phyloP scores from a whole-genome alignment of 441 rosid genomes.

The Erodium trifolium region DNA sequence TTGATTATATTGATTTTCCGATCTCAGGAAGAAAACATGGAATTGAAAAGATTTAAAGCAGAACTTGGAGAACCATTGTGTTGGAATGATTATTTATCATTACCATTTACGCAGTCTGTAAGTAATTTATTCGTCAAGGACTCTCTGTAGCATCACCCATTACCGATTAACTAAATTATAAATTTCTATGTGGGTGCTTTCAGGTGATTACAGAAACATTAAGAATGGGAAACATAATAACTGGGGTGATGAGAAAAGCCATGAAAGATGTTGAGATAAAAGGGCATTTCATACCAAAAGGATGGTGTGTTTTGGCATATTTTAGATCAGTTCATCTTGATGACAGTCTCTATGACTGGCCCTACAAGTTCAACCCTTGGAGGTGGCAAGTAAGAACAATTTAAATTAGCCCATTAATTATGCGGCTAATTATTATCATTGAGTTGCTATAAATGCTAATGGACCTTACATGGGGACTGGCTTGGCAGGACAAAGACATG shows the following conservation, averaged over 20 bases:
- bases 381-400: slow-evolving; percentile 76
- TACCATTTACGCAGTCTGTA: slow-evolving; percentile 79
- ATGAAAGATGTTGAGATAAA: slow-evolving; percentile 69
- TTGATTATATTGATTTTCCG: not conserved
- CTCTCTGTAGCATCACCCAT: not conserved
- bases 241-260: slow-evolving; percentile 86
- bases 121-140: slow-evolving; percentile 9
- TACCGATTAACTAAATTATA: not conserved
- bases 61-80: slow-evolving; percentile 45
- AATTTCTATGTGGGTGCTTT: not conserved
- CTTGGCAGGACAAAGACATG: slow-evolving; percentile 51
- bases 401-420: not conserved
- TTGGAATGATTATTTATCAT: slow-evolving; percentile 76
- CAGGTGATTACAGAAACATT: slow-evolving; percentile 92
- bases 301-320: slow-evolving; percentile 83
- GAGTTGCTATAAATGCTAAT: slow-evolving; percentile 4
- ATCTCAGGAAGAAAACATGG: slow-evolving; percentile 73
- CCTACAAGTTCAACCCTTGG: slow-evolving; percentile 88
- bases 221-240: slow-evolving; percentile 82
- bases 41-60: slow-evolving; percentile 56
- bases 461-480: slow-evolving; percentile 1
- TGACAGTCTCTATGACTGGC: slow-evolving; percentile 59
- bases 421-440: not conserved
- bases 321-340: slow-evolving; percentile 94
- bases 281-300: slow-evolving; percentile 81